Evolutionary conservation across 345 rosid genomes (phyloP), one percentile per base, ranked within the genome.

Genomic region (Geranium brycei): DNA sequence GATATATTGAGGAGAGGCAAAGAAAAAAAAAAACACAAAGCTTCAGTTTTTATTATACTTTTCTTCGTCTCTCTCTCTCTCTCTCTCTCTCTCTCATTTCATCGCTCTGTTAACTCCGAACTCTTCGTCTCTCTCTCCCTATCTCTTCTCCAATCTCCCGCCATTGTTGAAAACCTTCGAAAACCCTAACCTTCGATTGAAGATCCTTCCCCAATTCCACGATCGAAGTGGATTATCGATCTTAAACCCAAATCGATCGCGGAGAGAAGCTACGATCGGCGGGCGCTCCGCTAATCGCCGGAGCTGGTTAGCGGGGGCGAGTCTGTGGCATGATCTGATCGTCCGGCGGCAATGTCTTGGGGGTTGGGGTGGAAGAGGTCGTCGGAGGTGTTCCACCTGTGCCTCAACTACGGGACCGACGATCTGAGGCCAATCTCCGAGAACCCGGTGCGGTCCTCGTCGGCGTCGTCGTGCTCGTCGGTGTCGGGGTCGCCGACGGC

Each of bases 361-460:
- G 97, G 95, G 58, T 71, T 92, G 64, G 96, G 99, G 41, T 93
- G 99, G 99, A 91, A 90, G 74, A 77, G 99, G 64, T 78, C 97
- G 4, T 82, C 85, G 73, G 97, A 93, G 79, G 73, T 71, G 74
- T 88, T 90, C 82, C 93, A 85, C 35, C 66, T 93, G 14, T 80
- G 77, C 11, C 91, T 93, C 55, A 76, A 78, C 0, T 93, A 90
- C 66, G 96, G 97, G 5, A 71, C 80, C 0, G 97, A 91, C 66
- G 89, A 84, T 62, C 76, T 77, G 17, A 75, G 68, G 64, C 35
- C 59, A 32, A 10, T 1, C 59, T 16, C 59, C 18, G 87, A 83
- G 17, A 85, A 83, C 71, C 80, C 71, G 13, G 72, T 72, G 68
- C 83, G 73, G 31, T 40, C 82, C 1, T 63, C 91, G 5, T 74